A percentile compares a stretch with the other conserved stretches of the same genome.
Evolutionary conservation across 1,284 basidiomycete genomes (phyloP).

Genomic region (Ganoderma sp.): DNA sequence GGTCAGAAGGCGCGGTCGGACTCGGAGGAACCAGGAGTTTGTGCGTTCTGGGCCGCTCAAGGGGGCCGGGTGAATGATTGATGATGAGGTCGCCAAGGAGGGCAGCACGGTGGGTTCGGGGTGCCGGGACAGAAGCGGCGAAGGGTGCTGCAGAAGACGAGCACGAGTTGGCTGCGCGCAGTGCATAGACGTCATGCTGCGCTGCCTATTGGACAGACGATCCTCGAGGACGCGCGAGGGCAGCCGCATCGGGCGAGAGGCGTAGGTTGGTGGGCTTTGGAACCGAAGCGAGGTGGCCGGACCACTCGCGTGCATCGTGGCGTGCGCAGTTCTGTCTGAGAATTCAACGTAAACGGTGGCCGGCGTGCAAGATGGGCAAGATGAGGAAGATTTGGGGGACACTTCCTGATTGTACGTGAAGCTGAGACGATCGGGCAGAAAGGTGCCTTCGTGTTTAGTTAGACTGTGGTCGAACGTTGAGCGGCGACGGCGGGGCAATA

Average conservation of each 20-base stretch:
- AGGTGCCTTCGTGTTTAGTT: neutral
- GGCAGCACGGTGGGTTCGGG: neutral
- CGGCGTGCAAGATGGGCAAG: neutral
- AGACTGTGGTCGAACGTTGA: neutral
- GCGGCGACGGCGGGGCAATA: neutral
- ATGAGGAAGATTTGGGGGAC: neutral
- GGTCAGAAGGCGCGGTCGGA: neutral
- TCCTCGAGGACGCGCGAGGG: neutral
- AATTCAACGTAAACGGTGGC: neutral
- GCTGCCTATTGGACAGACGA: conserved; percentile 1
- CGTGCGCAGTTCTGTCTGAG: neutral
- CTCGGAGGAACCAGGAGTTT: neutral
- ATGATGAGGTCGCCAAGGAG: neutral
- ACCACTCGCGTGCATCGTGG: neutral
- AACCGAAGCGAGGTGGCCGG: neutral
- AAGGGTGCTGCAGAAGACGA: conserved; percentile 1
- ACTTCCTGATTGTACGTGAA: conserved; percentile 13
- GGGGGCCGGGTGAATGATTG: neutral
- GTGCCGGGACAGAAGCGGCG: neutral
- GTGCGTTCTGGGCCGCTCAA: neutral
- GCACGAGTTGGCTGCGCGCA: conserved; percentile 6
- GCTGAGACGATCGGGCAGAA: conserved; percentile 11
- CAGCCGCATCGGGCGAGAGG: neutral
- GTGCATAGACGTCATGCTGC: conserved; percentile 14
- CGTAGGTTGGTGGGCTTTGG: conserved; percentile 1